Evolutionary conservation across 1,139 yeast species (phyloP), one percentile per base, ranked within the genome.

Genomic region (Geotrichum klebahnii): DNA sequence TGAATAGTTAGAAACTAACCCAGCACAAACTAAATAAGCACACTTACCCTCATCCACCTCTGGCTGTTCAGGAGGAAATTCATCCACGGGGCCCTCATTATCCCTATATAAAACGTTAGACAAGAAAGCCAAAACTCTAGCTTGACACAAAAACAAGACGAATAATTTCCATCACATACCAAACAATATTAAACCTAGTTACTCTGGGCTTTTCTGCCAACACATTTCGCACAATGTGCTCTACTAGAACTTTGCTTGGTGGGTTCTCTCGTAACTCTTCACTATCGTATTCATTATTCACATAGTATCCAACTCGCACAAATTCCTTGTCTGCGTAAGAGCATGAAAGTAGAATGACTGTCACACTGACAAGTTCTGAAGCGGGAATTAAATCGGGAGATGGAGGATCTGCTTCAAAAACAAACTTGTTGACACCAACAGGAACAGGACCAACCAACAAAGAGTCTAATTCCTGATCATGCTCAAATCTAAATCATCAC

Each of bases 371-470:
- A 57, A 94, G 77, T 65, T 92, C 98, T 57, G 89, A 83, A 5
- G 96, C 96, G 0, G 99, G 98, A 58, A 92, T 92, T 57, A 90
- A 71, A 59, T 92, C 97, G 0, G 97, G 95, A 2, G 92, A 82
- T 1, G 98, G 98, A 0, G 99, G 96, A 62, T 92, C 97, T 0
- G 98, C 97, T 31, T 87, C 81, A 66, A 92, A 86, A 16, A 90
- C 76, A 61, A 92, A 94, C 68, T 92, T 90, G 65, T 92, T 92
- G 48, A 92, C 82, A 0, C 99, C 99, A 3, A 92, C 95, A 0
- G 98, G 99, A 3, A 92, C 96, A 0, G 98, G 99, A 0, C 99
- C 98, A 3, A 92, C 99, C 23, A 94, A 73, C 42, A 94, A 82
- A 1, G 97, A 88, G 64, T 92, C 99, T 51, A 92, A 73, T 65